Evolutionary conservation across 768 basidiomycete species (phyloP), one percentile per base, ranked within the genome.

Genomic region (Mycena kentingensis): DNA sequence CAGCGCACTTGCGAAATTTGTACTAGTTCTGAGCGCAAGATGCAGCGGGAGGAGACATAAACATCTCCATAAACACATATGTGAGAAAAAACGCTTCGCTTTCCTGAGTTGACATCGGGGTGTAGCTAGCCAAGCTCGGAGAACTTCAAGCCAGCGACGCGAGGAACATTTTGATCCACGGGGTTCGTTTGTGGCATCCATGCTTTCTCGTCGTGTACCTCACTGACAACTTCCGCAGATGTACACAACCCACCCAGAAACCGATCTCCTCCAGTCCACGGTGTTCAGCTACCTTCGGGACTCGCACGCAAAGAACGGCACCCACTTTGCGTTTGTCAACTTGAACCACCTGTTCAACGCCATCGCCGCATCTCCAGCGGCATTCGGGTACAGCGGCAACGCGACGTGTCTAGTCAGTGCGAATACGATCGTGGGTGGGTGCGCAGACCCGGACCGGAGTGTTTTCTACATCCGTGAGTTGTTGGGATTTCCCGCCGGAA

Each of bases 391-490:
- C 42, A 43, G 38, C 2, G 68, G 68, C 5, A 63, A 64, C 49
- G 49, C 66, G 15, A 71, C 67, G 21, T 70, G 69, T 48, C 62
- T 70, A 8, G 51, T 69, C n/a, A 68, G 67, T 54, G 54, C 64
- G 16, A 60, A 62, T 22, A 67, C 65, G 0, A 69, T 54, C n/a
- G 65, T 60, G 1, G 68, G 68, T 27, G 69, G 67, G 29, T 70
- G 69, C 51, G 44, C 54, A 21, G 64, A 67, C 54, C 66, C 69
- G 38, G 64, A 70, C 27, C 55, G 37, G 24, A 67, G 63, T 39
- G 69, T 69, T 7, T 70, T 65, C 35, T 68, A 58, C 41, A 67
- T 68, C 27, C 66, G 67, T 67, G 46, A 54, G 67, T 62, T 19
- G 28, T 32, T 15, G 44, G 13, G 3, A n/a, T 39, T 25, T 4